Conservation (phyloP, 768 basidiomycete species). For the Hypsizygus marmoreus region DNA sequence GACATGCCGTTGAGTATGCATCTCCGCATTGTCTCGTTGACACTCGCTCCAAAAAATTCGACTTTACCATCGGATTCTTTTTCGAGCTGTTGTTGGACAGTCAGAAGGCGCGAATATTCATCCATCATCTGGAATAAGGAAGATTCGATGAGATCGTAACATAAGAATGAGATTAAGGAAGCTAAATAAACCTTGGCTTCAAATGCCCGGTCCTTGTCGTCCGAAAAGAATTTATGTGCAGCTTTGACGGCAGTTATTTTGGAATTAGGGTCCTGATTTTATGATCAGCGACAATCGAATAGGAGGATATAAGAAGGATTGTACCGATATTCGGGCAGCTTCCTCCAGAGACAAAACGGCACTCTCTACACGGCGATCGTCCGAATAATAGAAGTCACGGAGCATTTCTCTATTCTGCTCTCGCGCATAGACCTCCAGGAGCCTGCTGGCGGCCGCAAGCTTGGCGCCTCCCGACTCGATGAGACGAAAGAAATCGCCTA, state of each 20-base stretch:
- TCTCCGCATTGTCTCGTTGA: conserved; percentile 82
- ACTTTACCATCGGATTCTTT: conserved; percentile 81
- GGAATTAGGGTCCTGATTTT: conserved; percentile 66
- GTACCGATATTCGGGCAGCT: conserved; percentile 64
- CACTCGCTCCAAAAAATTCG: conserved; percentile 77
- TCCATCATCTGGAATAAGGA: conserved; percentile 76
- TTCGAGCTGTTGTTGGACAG: conserved; percentile 85
- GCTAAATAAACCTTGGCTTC: conserved; percentile 74
- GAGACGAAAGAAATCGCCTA: conserved; percentile 92
- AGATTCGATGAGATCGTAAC: neutral
- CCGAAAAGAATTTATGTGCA: conserved; percentile 91
- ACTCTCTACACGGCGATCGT: conserved; percentile 92
- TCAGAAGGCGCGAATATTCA: conserved; percentile 75
- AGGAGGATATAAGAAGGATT: conserved; percentile 10
- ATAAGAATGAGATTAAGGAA: neutral
- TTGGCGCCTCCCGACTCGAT: conserved; percentile 86
- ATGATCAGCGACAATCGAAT: neutral
- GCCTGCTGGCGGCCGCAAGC: conserved; percentile 71
- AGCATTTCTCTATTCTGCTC: conserved; percentile 92
- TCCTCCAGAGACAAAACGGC: conserved; percentile 89
- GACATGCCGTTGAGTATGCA: conserved; percentile 79
- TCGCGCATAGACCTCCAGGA: conserved; percentile 88
- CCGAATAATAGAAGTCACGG: conserved; percentile 96
- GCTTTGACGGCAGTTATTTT: conserved; percentile 72
- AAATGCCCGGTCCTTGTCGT: conserved; percentile 89